These are phyloP conservation scores for Cucurbita maxima DNA, from an alignment of 306 rosid genomes.

Conservation along the genomic window DNA sequence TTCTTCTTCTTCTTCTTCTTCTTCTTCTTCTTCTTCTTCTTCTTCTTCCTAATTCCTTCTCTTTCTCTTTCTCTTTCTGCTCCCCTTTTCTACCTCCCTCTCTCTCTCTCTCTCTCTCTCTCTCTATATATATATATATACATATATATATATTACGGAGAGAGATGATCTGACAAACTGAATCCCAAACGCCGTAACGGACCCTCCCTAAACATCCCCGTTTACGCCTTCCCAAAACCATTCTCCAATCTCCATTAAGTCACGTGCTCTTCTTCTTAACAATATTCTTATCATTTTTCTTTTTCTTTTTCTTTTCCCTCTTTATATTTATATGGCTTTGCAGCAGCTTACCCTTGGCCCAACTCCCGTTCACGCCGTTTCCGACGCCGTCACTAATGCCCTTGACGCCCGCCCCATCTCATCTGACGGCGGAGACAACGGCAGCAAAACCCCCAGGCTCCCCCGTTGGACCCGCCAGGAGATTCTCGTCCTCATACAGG, in stretches of 20 bases:
- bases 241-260: background rate
- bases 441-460: slow-evolving; percentile 52
- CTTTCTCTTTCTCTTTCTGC: background rate
- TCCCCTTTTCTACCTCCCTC: background rate
- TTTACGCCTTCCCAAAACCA: slow-evolving; percentile 17
- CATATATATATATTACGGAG: slow-evolving; percentile 5
- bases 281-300: background rate
- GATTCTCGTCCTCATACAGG: slow-evolving; percentile 80
- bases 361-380: slow-evolving; percentile 28
- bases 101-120: background rate
- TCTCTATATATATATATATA: too few relatives aligned
- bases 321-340: slow-evolving; percentile 34
- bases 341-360: slow-evolving; percentile 28
- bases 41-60: background rate
- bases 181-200: slow-evolving; percentile 59
- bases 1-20: background rate
- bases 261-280: slow-evolving; percentile 40
- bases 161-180: background rate
- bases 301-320: background rate
- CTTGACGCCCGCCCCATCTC: slow-evolving; percentile 25
- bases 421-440: slow-evolving; percentile 48
- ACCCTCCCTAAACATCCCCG: slow-evolving; percentile 28
- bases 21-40: background rate
- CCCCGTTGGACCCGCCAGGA: slow-evolving; percentile 98
- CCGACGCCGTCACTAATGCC: slow-evolving; percentile 37